These are phyloP conservation scores for Hypoxylon perforatum DNA, from an alignment of 495 filamentous ascomycete species.

Conservation along the genomic window DNA sequence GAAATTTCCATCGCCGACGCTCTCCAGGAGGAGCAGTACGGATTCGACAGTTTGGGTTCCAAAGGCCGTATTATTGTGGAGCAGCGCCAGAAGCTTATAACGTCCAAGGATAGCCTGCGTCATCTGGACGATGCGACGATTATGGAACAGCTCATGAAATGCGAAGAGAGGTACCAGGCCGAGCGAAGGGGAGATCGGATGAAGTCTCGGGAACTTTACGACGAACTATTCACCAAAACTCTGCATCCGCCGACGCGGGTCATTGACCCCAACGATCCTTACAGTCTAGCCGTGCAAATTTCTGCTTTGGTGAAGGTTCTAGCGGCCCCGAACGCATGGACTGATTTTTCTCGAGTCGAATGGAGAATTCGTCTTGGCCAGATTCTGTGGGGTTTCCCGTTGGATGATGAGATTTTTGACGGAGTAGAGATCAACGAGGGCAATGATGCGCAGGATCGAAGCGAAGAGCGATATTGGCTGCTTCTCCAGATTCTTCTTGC, in stretches of 20 bases:
- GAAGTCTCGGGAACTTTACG: conserved; percentile 64
- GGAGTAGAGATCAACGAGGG: conserved; percentile 52
- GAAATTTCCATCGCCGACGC: conserved; percentile 75
- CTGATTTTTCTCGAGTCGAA: conserved; percentile 81
- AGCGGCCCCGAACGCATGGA: conserved; percentile 70
- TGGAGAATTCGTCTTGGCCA: conserved; percentile 86
- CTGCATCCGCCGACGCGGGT: conserved; percentile 68
- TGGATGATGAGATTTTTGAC: conserved; percentile 64
- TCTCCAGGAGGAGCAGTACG: conserved; percentile 62
- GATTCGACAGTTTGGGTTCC: conserved; percentile 57
- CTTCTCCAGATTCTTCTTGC: conserved; percentile 82
- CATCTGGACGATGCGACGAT: conserved; percentile 63
- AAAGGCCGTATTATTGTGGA: conserved; percentile 56
- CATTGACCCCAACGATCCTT: conserved; percentile 66
- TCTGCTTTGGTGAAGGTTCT: conserved; percentile 66
- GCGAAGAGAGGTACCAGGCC: conserved; percentile 57
- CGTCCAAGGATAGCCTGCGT: conserved; percentile 60
- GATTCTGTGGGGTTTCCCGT: conserved; percentile 76
- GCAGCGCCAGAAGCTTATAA: conserved; percentile 61
- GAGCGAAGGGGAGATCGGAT: conserved; percentile 47
- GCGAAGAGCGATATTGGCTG: conserved; percentile 75
- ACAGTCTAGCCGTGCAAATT: conserved; percentile 69
- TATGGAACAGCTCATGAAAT: conserved; percentile 63
- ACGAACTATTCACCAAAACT: conserved; percentile 68
- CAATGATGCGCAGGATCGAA: conserved; percentile 55